phyloP scores from a whole-genome alignment of 345 rosid species.

The Euphorbia tirucalli region DNA sequence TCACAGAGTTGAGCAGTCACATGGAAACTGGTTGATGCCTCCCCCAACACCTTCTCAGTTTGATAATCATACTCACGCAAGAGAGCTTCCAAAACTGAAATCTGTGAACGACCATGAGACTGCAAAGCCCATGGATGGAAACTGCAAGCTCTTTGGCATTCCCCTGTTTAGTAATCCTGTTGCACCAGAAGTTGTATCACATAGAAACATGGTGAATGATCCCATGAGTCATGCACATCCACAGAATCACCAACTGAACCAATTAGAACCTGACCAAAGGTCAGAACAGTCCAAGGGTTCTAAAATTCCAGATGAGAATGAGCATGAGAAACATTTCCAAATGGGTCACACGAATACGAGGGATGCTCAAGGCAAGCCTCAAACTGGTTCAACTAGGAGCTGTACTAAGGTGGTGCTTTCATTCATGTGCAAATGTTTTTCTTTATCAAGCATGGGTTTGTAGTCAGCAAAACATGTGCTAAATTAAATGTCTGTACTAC shows the following conservation, averaged over 20 bases:
- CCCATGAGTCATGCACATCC: slow-evolving; percentile 11
- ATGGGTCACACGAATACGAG: slow-evolving; percentile 29
- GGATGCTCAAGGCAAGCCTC: slow-evolving; percentile 37
- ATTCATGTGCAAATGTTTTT: not conserved
- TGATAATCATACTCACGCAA: slow-evolving; percentile 19
- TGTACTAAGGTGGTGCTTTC: slow-evolving; percentile 42
- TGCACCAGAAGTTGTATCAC: slow-evolving; percentile 18
- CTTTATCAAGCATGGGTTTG: not conserved
- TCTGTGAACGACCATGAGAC: slow-evolving; percentile 24
- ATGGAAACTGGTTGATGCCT: slow-evolving; percentile 35
- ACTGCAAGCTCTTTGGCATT: slow-evolving; percentile 52
- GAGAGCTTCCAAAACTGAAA: slow-evolving; percentile 18
- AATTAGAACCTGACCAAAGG: slow-evolving; percentile 22
- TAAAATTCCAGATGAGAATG: slow-evolving; percentile 26
- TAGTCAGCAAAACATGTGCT: not conserved
- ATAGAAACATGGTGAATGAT: slow-evolving; percentile 9
- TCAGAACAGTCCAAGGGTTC: slow-evolving; percentile 29
- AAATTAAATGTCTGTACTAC: not conserved
- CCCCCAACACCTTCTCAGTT: slow-evolving; percentile 25
- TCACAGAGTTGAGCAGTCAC: slow-evolving; percentile 25
- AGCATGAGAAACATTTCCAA: slow-evolving; percentile 42
- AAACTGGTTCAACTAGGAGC: slow-evolving; percentile 41
- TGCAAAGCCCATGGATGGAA: slow-evolving; percentile 31
- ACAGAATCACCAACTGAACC: slow-evolving; percentile 13
- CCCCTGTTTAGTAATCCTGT: slow-evolving; percentile 32